phyloP scores from a whole-genome alignment of 179 eudicot species.

The Silene noctiflora region DNA sequence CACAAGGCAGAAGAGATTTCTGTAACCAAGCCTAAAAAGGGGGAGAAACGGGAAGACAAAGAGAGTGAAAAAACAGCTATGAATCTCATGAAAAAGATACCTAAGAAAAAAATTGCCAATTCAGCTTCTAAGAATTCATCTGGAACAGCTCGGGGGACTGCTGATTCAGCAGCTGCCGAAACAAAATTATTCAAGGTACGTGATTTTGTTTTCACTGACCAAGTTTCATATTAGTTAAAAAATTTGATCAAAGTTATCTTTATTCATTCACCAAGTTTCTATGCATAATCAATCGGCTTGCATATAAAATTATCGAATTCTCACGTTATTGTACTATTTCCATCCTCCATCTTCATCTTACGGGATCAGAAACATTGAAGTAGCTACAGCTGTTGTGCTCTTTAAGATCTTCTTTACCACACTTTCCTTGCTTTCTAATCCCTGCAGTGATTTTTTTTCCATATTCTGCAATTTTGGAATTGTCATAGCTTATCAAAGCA shows the following conservation, averaged over 20 bases:
- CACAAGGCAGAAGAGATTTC: conserved; percentile 58
- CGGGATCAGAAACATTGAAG: not conserved
- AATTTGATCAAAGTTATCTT: not conserved
- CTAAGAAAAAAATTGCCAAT: conserved; percentile 50
- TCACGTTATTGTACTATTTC: not conserved
- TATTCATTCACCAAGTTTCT: not conserved
- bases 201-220: not conserved
- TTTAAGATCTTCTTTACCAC: not conserved
- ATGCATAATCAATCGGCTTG: not conserved
- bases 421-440: no score
- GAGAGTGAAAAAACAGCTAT: conserved; percentile 57
- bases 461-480: no score
- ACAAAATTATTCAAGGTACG: conserved; percentile 66
- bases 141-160: conserved; percentile 32
- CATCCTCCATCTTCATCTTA: not conserved
- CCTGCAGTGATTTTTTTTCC: no score
- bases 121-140: conserved; percentile 45
- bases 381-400: not conserved
- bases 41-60: conserved; percentile 48
- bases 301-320: not conserved
- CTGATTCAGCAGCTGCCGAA: conserved; percentile 47
- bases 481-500: no score
- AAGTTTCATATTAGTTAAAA: not conserved
- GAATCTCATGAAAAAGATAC: conserved; percentile 61
- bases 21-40: conserved; percentile 37